Conservation (phyloP, 305 asterid species). For the Fraxinus ornus region DNA sequence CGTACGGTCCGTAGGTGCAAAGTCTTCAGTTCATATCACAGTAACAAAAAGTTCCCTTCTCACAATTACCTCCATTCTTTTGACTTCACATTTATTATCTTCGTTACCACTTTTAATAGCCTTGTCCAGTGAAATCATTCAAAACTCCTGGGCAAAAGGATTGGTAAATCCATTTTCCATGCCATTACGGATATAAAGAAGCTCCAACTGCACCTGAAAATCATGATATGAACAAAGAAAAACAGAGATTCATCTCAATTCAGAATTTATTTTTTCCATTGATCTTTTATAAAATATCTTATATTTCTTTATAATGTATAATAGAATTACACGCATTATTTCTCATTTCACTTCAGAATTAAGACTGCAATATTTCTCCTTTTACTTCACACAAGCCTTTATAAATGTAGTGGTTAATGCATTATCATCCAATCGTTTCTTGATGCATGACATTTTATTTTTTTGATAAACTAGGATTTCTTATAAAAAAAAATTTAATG, state of each 20-base stretch:
- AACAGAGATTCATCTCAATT: neutral
- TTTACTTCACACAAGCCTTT: too few relatives aligned
- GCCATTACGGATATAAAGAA: slow-evolving; percentile 72
- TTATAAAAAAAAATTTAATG: too few relatives aligned
- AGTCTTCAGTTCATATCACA: slow-evolving; percentile 78
- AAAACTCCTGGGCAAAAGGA: slow-evolving; percentile 53
- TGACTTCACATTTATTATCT: slow-evolving; percentile 53
- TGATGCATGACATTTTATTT: too few relatives aligned
- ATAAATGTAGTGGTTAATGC: too few relatives aligned
- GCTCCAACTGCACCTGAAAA: slow-evolving; percentile 83
- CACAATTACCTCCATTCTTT: slow-evolving; percentile 63
- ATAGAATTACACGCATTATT: neutral
- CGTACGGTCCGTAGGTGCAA: slow-evolving; percentile 76
- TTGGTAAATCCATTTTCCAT: slow-evolving; percentile 61
- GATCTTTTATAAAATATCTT: too few relatives aligned
- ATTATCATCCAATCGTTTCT: too few relatives aligned
- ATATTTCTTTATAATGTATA: neutral
- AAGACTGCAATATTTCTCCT: too few relatives aligned
- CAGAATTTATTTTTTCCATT: neutral
- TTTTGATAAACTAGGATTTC: too few relatives aligned
- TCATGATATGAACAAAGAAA: slow-evolving; percentile 8
- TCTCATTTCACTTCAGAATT: neutral
- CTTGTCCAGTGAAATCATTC: slow-evolving; percentile 80
- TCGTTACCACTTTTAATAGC: slow-evolving; percentile 54
- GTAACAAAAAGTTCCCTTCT: slow-evolving; percentile 93